Evolutionary conservation across 305 asterid species (phyloP).

Genomic region (Fraxinus latifolia): DNA sequence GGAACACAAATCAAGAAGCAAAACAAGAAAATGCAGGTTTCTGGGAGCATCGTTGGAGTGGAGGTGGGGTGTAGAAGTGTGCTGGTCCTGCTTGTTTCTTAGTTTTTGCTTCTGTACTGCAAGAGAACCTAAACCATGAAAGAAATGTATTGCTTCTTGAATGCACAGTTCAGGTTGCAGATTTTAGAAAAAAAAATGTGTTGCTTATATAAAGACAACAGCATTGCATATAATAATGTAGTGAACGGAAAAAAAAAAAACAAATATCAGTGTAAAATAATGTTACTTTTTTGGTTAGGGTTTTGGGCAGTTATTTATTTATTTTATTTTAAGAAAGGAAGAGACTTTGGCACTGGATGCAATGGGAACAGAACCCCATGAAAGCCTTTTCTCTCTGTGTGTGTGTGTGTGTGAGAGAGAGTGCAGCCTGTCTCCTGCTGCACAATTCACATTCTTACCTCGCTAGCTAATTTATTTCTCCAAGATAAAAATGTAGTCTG

Average conservation of each 20-base stretch:
- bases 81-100: constrained; percentile 26
- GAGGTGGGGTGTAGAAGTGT: constrained; percentile 25
- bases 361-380: constrained; percentile 21
- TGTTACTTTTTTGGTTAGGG: constrained; percentile 27
- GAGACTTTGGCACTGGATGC: constrained; percentile 26
- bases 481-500: not conserved
- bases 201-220: constrained; percentile 18
- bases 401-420: constrained; percentile 10
- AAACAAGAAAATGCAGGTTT: constrained; percentile 39
- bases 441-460: constrained; percentile 37
- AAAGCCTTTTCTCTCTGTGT: not conserved
- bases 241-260: not conserved
- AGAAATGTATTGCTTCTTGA: constrained; percentile 33
- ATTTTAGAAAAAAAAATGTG: constrained; percentile 13
- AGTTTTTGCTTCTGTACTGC: constrained; percentile 21
- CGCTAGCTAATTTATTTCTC: constrained; percentile 32
- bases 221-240: constrained; percentile 10
- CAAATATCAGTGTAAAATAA: not conserved
- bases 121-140: constrained; percentile 30
- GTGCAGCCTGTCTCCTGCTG: constrained; percentile 31
- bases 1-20: constrained; percentile 37
- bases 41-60: constrained; percentile 51
- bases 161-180: constrained; percentile 12
- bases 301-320: no score
- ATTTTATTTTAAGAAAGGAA: constrained; percentile 18